These are phyloP conservation scores for Didymellaceae sp. DNA, from an alignment of 2,329 filamentous ascomycete species.

Conservation along the genomic window DNA sequence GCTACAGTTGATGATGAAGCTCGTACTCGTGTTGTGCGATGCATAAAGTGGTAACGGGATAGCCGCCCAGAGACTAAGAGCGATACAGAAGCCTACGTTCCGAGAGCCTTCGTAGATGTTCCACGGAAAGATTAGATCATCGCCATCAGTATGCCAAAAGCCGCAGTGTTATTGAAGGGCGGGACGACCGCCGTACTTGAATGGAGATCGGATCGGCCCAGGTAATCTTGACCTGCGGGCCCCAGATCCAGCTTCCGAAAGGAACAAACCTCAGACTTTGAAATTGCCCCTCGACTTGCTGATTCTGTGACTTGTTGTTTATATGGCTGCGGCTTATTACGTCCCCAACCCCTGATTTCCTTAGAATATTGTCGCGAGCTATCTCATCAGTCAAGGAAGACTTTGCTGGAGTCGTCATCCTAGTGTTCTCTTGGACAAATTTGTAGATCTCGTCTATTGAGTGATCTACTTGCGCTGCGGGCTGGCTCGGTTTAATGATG, in stretches of 20 bases:
- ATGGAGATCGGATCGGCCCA: background rate
- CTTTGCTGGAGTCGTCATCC: too few species aligned
- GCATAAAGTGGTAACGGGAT: conserved; percentile 24
- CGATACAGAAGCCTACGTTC: conserved; percentile 21
- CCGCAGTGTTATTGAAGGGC: conserved; percentile 25
- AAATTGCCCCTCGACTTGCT: too few species aligned
- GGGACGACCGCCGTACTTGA: conserved; percentile 6
- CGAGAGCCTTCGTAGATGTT: conserved; percentile 27
- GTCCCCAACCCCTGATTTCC: too few species aligned
- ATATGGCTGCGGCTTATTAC: too few species aligned
- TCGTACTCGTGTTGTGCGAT: conserved; percentile 23
- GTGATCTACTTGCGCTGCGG: too few species aligned
- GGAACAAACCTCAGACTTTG: too few species aligned
- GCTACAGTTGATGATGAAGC: conserved; percentile 20
- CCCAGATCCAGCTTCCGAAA: background rate
- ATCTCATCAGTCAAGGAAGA: too few species aligned
- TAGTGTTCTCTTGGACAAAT: too few species aligned
- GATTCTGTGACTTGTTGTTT: too few species aligned
- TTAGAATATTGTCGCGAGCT: too few species aligned
- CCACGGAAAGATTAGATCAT: conserved; percentile 26
- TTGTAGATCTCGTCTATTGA: too few species aligned
- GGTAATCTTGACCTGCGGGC: background rate
- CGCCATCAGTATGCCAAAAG: conserved; percentile 25
- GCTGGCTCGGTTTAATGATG: too few species aligned
- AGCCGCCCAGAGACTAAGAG: conserved; percentile 25